These are phyloP conservation scores for Cotoneaster glaucophyllus DNA, from an alignment of 306 rosid genomes.

Conservation along the genomic window DNA sequence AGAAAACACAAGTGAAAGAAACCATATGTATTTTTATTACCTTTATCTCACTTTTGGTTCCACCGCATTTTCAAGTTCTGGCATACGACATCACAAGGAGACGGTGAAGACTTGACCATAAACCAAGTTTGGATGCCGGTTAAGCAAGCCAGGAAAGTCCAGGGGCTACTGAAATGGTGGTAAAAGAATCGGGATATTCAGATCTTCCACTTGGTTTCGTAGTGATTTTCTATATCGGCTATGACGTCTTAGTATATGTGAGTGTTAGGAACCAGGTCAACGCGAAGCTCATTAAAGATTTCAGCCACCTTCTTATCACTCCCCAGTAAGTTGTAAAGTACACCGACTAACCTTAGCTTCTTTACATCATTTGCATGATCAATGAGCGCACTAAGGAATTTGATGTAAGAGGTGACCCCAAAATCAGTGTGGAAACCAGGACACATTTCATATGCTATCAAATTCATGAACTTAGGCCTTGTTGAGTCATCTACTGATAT, in stretches of 20 bases:
- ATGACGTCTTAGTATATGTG: background rate
- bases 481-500: constrained; percentile 9
- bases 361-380: constrained; percentile 28
- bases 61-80: background rate
- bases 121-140: constrained; percentile 6
- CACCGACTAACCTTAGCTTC: background rate
- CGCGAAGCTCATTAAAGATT: constrained; percentile 11
- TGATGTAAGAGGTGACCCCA: constrained; percentile 14
- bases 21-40: background rate
- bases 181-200: constrained; percentile 12
- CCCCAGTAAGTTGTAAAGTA: constrained; percentile 26
- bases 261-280: background rate
- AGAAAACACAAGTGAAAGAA: background rate
- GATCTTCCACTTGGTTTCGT: background rate
- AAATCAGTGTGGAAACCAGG: constrained; percentile 23
- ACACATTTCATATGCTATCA: constrained; percentile 39
- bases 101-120: background rate
- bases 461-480: constrained; percentile 6
- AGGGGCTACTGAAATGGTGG: constrained; percentile 24
- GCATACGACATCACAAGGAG: background rate
- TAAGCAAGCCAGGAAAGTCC: constrained; percentile 10
- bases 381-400: constrained; percentile 28
- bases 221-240: background rate
- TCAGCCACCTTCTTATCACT: constrained; percentile 31
- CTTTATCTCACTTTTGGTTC: background rate